Evolutionary conservation across 2,329 filamentous ascomycete species (phyloP), one percentile per base, ranked within the genome.

Genomic region (Exophiala bonariae): DNA sequence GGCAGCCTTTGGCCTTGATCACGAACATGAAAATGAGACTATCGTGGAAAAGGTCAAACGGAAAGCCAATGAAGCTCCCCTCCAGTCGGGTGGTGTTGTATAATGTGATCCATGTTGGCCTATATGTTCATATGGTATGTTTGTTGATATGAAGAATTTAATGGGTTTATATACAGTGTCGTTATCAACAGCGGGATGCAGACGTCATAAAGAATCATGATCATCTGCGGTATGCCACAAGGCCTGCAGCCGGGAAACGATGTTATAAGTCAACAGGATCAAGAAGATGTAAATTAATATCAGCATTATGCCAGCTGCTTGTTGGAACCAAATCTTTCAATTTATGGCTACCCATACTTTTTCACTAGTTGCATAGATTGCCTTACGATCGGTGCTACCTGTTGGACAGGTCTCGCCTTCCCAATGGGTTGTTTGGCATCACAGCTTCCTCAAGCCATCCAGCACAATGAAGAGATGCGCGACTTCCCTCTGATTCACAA

Each of bases 1-100:
- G 16, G 55, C 47, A 22, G 63, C 68, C 41, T 54, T 63, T 23
- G 57, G 54, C 33, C 58, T 57, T 44, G 48, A 54, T 6, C 13
- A 41, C 16, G 17, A 47, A 17, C 32, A 54, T 13, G 33, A 48
- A 13, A 32, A 48, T 16, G 54, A 58, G 49, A 49, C 47, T 3
- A 17, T 53, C 42, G 47, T 54, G 7, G 51, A 56, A 26, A 58
- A 56, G 40, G 43, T 54, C 17, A 55, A 52, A 44, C 36, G 50
- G 19, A 51, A 52, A 34, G 50, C 49, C 5, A 41, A 49, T 17
- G 48, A 56, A 33, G 39, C 44, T n/a, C 36, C 54, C 2, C 41
- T 49, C 19, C 42, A 53, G 28, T 32, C 49, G 3, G 44, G 48
- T 13, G 50, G 46, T 43, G 44, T 55, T 4, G 49, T 55, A 13